Conservation (phyloP, 495 filamentous ascomycete genomes). For the Cairneyella variabilis region DNA sequence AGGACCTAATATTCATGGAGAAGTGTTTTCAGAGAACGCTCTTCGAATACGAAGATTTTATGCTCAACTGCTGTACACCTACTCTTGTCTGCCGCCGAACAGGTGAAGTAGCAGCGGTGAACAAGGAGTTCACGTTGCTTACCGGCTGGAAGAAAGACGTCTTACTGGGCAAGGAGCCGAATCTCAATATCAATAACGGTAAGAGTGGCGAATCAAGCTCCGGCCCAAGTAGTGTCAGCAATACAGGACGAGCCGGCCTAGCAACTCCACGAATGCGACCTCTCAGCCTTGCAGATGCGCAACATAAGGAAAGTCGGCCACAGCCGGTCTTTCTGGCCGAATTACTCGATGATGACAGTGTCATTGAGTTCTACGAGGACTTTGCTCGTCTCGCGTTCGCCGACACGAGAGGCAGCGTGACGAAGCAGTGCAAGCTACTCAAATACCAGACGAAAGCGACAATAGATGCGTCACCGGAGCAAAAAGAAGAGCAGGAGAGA, state of each 20-base stretch:
- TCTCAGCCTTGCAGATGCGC: constrained; percentile 28
- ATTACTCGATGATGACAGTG: constrained; percentile 87
- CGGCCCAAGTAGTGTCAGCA: constrained; percentile 30
- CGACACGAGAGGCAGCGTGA: constrained; percentile 78
- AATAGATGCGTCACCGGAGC: constrained; percentile 35
- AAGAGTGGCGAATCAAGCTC: constrained; percentile 32
- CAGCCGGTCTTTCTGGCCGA: constrained; percentile 88
- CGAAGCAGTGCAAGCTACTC: constrained; percentile 77
- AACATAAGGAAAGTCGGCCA: constrained; percentile 33
- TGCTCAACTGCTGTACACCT: constrained; percentile 81
- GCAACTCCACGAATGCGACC: constrained; percentile 43
- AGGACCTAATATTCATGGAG: constrained; percentile 96
- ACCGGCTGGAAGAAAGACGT: constrained; percentile 95
- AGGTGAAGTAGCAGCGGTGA: constrained; percentile 86
- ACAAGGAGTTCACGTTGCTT: constrained; percentile 90
- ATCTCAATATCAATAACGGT: constrained; percentile 82
- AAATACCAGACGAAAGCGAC: constrained; percentile 73
- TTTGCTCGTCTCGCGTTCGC: constrained; percentile 88
- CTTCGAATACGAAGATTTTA: constrained; percentile 87
- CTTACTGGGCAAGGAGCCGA: constrained; percentile 79
- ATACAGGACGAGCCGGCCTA: constrained; percentile 35
- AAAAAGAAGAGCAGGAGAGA: constrained; percentile 32
- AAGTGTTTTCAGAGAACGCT: constrained; percentile 92
- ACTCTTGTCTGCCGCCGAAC: constrained; percentile 89
- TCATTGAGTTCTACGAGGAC: constrained; percentile 93